Percentiles rank a stretch among this genome's conserved stretches.
phyloP scores from a whole-genome alignment of 495 filamentous ascomycete genomes.

The Acidiella bohemica region DNA sequence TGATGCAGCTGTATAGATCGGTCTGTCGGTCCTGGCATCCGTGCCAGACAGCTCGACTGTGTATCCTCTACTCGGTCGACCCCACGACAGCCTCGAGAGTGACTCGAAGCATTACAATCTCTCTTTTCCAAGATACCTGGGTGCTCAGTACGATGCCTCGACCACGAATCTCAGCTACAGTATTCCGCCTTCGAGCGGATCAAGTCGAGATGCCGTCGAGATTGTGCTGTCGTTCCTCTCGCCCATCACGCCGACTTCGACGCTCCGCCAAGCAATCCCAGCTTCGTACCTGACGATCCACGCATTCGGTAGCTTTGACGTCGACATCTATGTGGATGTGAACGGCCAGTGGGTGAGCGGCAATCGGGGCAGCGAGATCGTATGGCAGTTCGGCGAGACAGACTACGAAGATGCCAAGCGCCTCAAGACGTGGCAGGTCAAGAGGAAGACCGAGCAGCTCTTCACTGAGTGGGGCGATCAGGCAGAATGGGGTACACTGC shows the following conservation, averaged over 20 bases:
- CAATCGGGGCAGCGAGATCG: constrained; percentile 50
- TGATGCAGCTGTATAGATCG: too few relatives aligned
- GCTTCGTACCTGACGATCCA: constrained; percentile 71
- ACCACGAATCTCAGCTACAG: constrained; percentile 82
- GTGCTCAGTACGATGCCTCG: constrained; percentile 77
- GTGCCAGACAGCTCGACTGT: constrained; percentile 55
- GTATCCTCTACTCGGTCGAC: constrained; percentile 78
- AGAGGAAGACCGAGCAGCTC: constrained; percentile 48
- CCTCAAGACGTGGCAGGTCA: constrained; percentile 52
- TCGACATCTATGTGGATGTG: constrained; percentile 77
- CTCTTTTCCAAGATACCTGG: constrained; percentile 57
- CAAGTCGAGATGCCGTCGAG: constrained; percentile 34
- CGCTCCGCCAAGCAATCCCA: constrained; percentile 77
- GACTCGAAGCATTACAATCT: constrained; percentile 47
- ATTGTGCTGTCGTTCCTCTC: constrained; percentile 79
- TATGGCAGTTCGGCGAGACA: constrained; percentile 47
- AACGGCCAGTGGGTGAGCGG: constrained; percentile 87
- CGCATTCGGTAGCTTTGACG: constrained; percentile 53
- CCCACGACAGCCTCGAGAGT: constrained; percentile 60
- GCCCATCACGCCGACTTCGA: constrained; percentile 85
- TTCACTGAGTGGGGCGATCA: constrained; percentile 64
- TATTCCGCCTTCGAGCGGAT: constrained; percentile 39
- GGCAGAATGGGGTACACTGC: constrained; percentile 78
- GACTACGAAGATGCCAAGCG: constrained; percentile 28
- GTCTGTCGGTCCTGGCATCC: constrained; percentile 67